Evolutionary conservation across 352 stramenopile genomes (phyloP).

Genomic region (Phytophthora europaea): DNA sequence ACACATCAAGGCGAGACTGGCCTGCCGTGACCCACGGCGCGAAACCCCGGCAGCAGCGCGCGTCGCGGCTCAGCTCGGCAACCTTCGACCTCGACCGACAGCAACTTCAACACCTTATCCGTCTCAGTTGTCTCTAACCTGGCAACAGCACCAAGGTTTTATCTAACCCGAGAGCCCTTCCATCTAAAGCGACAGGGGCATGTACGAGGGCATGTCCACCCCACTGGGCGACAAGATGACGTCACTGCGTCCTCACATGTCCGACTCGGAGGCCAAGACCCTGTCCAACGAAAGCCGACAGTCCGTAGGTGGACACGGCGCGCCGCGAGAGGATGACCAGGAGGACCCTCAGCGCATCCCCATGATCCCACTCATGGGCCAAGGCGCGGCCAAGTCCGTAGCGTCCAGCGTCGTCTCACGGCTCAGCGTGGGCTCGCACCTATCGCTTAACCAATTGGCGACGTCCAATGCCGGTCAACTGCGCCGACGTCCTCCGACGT

Average conservation of each 20-base stretch:
- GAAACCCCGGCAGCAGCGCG: background rate
- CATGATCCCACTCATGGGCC: constrained; percentile 41
- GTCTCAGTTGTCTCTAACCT: background rate
- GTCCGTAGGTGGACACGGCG: constrained; percentile 34
- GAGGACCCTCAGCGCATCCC: constrained; percentile 42
- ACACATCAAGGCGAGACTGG: background rate
- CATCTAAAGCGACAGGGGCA: constrained; percentile 30
- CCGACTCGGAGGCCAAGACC: constrained; percentile 38
- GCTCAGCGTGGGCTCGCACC: constrained; percentile 35
- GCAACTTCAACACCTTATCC: background rate
- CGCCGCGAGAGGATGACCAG: constrained; percentile 37
- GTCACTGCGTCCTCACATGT: constrained; percentile 33
- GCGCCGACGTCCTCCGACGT: constrained; percentile 28
- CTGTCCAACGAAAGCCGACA: constrained; percentile 22
- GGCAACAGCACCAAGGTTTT: background rate
- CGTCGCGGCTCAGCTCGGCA: background rate
- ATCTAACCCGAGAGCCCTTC: background rate
- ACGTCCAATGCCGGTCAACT: constrained; percentile 28
- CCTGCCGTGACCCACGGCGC: too few relatives aligned
- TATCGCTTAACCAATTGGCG: constrained; percentile 36
- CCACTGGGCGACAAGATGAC: constrained; percentile 34
- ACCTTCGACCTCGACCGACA: background rate
- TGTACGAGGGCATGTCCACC: constrained; percentile 50
- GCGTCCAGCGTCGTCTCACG: constrained; percentile 30
- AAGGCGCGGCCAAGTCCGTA: constrained; percentile 34